These are phyloP conservation scores for Ligustrum vulgare DNA, from an alignment of 257 asterid species.

Conservation along the genomic window DNA sequence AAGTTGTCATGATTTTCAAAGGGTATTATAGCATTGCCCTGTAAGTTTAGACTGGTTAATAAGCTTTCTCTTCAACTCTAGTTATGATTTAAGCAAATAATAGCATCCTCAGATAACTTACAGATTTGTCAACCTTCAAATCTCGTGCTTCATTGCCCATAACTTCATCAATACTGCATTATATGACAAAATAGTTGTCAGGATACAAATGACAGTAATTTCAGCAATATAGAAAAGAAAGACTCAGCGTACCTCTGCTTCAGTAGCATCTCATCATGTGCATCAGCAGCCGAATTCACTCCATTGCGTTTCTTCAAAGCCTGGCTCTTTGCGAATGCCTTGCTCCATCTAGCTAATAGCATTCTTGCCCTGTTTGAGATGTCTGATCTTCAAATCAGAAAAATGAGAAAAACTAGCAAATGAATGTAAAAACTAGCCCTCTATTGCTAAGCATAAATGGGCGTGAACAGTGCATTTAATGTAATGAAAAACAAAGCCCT, in stretches of 20 bases:
- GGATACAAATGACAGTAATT: conserved; percentile 8
- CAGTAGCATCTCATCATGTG: conserved; percentile 77
- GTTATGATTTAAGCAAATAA: conserved; percentile 18
- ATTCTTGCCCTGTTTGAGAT: conserved; percentile 91
- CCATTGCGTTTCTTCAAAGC: conserved; percentile 58
- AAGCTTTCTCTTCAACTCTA: conserved; percentile 19
- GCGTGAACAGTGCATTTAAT: neutral
- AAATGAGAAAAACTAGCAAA: conserved; percentile 54
- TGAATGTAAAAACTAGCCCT: conserved; percentile 14
- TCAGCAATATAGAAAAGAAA: conserved; percentile 2
- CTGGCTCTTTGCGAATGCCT: conserved; percentile 66
- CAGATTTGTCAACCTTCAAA: conserved; percentile 46
- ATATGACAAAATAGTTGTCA: conserved; percentile 25
- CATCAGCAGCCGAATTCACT: conserved; percentile 55
- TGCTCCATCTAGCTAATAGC: conserved; percentile 81
- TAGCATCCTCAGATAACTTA: conserved; percentile 36
- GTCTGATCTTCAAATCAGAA: conserved; percentile 90
- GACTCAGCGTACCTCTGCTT: conserved; percentile 73
- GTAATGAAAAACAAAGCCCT: neutral
- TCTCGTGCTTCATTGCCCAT: conserved; percentile 71
- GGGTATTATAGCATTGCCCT: conserved; percentile 56
- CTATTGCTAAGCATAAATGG: neutral
- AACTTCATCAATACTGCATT: conserved; percentile 87
- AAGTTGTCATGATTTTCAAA: conserved; percentile 51
- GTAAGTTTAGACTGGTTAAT: conserved; percentile 29